Conservation (phyloP, 1,284 basidiomycete genomes). For the Anthracocystis walkeri region DNA sequence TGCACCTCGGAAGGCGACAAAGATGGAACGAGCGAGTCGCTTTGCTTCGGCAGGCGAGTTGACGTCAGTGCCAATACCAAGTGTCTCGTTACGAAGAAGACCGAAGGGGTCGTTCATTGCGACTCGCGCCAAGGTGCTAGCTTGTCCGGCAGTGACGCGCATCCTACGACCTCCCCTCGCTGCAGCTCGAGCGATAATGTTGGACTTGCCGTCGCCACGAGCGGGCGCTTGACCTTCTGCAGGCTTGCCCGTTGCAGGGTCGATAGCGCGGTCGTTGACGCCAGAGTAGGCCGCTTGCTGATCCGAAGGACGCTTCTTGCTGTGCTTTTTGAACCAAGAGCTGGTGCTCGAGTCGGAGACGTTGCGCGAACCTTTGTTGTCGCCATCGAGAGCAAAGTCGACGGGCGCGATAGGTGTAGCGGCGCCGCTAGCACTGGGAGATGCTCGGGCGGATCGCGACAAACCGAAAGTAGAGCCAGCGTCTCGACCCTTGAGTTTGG, state of each 20-base stretch:
- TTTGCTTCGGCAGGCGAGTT: constrained; percentile 66
- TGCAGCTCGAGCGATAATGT: constrained; percentile 40
- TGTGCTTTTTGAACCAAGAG: constrained; percentile 57
- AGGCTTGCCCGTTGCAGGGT: constrained; percentile 33
- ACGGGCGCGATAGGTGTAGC: constrained; percentile 26
- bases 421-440: constrained; percentile 44
- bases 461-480: constrained; percentile 71
- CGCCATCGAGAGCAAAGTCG: constrained; percentile 33
- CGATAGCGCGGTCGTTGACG: constrained; percentile 35
- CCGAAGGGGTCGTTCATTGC: constrained; percentile 57
- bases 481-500: constrained; percentile 72
- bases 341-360: constrained; percentile 26
- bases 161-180: constrained; percentile 32
- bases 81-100: constrained; percentile 49
- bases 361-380: constrained; percentile 17
- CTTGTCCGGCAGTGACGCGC: constrained; percentile 38
- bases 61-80: constrained; percentile 63
- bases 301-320: constrained; percentile 55
- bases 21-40: constrained; percentile 80
- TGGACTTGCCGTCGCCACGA: constrained; percentile 42
- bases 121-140: constrained; percentile 55
- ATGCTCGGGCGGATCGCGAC: constrained; percentile 61
- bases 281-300: constrained; percentile 20
- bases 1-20: constrained; percentile 74
- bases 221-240: constrained; percentile 45